A percentile compares a stretch with the other conserved stretches of the same genome.
These are phyloP conservation scores for Chalciporus piperatus DNA, from an alignment of 768 basidiomycete species.

Conservation along the genomic window DNA sequence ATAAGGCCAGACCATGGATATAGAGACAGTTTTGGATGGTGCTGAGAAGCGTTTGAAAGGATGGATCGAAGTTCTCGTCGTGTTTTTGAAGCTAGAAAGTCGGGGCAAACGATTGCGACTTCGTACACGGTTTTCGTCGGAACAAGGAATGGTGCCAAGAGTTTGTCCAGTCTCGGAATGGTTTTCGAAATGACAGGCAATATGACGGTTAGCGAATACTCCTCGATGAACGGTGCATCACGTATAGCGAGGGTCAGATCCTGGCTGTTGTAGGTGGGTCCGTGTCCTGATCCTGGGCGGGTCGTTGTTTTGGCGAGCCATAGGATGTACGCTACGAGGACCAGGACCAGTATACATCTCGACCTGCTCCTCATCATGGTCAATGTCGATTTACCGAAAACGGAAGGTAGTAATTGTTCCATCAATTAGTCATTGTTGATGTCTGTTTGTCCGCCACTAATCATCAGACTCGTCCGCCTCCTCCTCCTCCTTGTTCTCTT, in stretches of 20 bases:
- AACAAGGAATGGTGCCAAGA: slow-evolving; percentile 40
- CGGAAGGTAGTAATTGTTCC: not conserved
- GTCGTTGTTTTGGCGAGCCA: slow-evolving; percentile 11
- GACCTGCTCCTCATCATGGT: not conserved
- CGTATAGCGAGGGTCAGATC: not conserved
- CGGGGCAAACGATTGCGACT: slow-evolving; percentile 48
- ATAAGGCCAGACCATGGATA: slow-evolving; percentile 26
- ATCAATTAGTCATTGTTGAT: not conserved
- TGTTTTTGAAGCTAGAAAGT: slow-evolving; percentile 32
- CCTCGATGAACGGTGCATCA: slow-evolving; percentile 13
- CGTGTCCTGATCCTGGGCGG: not conserved
- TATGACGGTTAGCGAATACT: slow-evolving; percentile 44
- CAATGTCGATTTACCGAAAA: slow-evolving; percentile 15
- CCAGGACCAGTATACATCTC: slow-evolving; percentile 1
- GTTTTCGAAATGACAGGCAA: slow-evolving; percentile 44
- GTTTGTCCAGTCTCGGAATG: slow-evolving; percentile 30
- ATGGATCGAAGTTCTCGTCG: slow-evolving; percentile 34
- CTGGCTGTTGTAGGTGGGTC: not conserved
- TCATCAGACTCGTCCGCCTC: not conserved
- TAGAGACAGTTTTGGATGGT: slow-evolving; percentile 45
- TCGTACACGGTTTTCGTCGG: slow-evolving; percentile 38
- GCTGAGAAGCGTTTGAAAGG: slow-evolving; percentile 27
- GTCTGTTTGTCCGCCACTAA: not conserved
- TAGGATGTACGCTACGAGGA: not conserved
- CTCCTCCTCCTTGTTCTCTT: slow-evolving; percentile 2